Conservation (phyloP, 2,329 filamentous ascomycete genomes). For the Aspergillus puulaauensis region DNA sequence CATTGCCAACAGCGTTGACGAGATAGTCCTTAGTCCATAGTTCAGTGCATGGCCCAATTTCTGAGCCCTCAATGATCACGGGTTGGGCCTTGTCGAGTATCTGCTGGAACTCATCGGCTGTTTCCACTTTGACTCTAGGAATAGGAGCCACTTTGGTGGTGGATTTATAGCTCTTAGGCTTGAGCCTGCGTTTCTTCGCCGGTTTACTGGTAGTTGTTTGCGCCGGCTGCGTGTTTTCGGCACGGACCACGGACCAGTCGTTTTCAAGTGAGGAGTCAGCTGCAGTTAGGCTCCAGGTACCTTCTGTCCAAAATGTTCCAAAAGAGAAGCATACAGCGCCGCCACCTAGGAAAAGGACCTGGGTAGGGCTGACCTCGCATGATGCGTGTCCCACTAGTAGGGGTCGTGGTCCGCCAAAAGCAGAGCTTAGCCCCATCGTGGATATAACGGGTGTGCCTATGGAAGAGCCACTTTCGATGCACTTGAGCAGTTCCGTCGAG, state of each 20-base stretch:
- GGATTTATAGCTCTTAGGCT: conserved; percentile 15
- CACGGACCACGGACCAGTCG: conserved; percentile 32
- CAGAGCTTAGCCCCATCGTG: conserved; percentile 25
- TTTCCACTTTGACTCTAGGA: conserved; percentile 53
- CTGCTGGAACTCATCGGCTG: conserved; percentile 57
- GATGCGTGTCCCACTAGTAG: conserved; percentile 70
- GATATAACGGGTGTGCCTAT: conserved; percentile 25
- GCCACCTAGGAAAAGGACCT: conserved; percentile 69
- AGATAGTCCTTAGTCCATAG: conserved; percentile 72
- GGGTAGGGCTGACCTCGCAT: conserved; percentile 46
- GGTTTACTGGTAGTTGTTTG: conserved; percentile 8
- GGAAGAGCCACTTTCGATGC: conserved; percentile 18
- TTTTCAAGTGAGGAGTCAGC: conserved; percentile 24
- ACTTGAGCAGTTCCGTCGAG: conserved; percentile 17
- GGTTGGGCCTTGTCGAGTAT: conserved; percentile 61
- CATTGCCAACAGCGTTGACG: conserved; percentile 57
- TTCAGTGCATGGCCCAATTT: conserved; percentile 66
- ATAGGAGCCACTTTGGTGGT: conserved; percentile 36
- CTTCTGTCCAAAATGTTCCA: conserved; percentile 78
- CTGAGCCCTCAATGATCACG: conserved; percentile 62
- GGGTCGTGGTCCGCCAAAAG: conserved; percentile 52
- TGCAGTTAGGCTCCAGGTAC: conserved; percentile 51
- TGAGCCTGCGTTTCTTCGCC: not conserved
- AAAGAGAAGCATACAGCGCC: conserved; percentile 90
- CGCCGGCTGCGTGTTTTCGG: conserved; percentile 12